Percentiles rank a stretch among this genome's conserved stretches.
Evolutionary conservation across 2,329 filamentous ascomycete genomes (phyloP).

Genomic region (Fusarium illudens): DNA sequence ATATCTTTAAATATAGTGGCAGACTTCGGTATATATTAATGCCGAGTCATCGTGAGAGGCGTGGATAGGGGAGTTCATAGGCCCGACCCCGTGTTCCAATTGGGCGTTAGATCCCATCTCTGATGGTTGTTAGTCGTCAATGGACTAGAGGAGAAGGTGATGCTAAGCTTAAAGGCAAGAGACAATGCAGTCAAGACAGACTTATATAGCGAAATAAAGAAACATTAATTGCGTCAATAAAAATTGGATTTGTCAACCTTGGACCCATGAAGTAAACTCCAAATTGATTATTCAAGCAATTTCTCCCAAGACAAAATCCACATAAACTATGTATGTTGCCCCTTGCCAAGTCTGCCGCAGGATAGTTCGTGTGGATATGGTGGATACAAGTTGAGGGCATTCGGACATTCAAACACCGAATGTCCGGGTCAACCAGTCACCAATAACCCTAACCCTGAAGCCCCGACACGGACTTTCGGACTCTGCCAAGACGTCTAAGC

Average conservation of each 20-base stretch:
- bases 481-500: slow-evolving; percentile 4
- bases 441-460: slow-evolving; percentile 28
- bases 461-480: slow-evolving; percentile 3
- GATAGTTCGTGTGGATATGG: slow-evolving; percentile 20
- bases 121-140: neutral
- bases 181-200: neutral
- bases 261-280: neutral
- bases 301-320: neutral
- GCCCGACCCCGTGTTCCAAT: slow-evolving; percentile 5
- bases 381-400: slow-evolving; percentile 28
- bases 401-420: slow-evolving; percentile 35
- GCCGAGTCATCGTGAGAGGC: slow-evolving; percentile 9
- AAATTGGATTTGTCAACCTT: neutral
- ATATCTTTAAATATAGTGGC: no score
- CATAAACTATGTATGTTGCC: no score
- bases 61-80: neutral
- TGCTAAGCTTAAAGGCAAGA: neutral
- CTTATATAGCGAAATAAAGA: neutral
- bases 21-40: slow-evolving; percentile 29
- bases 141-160: neutral
- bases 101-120: slow-evolving; percentile 21
- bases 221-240: neutral
- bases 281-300: neutral
- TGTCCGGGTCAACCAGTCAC: neutral
- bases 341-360: neutral